Conservation (phyloP, 768 basidiomycete species). For the Scleroderma citrinum region DNA sequence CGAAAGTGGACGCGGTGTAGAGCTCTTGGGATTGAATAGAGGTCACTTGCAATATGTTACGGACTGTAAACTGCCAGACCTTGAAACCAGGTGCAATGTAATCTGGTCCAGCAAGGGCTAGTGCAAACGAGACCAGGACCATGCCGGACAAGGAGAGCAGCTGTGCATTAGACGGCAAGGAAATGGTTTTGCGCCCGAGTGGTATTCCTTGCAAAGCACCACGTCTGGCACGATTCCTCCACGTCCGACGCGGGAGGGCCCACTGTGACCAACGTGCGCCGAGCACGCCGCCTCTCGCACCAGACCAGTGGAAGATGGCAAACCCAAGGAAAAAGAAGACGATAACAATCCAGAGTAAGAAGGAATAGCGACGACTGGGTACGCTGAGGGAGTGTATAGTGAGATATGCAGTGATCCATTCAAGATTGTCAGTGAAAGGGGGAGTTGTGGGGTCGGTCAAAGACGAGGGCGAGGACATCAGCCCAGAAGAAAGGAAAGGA, state of each 20-base stretch:
- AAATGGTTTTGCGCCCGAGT: slow-evolving; percentile 36
- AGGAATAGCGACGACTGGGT: slow-evolving; percentile 50
- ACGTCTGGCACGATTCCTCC: slow-evolving; percentile 40
- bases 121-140: slow-evolving; percentile 35
- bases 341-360: slow-evolving; percentile 55
- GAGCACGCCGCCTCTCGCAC: slow-evolving; percentile 34
- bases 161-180: slow-evolving; percentile 61
- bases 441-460: slow-evolving; percentile 38
- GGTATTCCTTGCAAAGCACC: slow-evolving; percentile 27
- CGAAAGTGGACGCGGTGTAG: slow-evolving; percentile 29
- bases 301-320: slow-evolving; percentile 39
- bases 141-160: slow-evolving; percentile 46
- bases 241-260: slow-evolving; percentile 52
- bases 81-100: slow-evolving; percentile 50
- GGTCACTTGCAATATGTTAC: slow-evolving; percentile 16
- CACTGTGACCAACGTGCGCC: slow-evolving; percentile 57
- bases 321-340: slow-evolving; percentile 35
- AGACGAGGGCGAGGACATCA: slow-evolving; percentile 1
- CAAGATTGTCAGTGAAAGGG: slow-evolving; percentile 34
- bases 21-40: slow-evolving; percentile 6
- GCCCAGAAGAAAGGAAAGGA: neutral
- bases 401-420: slow-evolving; percentile 56
- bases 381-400: slow-evolving; percentile 48
- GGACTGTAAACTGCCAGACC: slow-evolving; percentile 37
- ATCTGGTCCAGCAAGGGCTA: slow-evolving; percentile 60